A percentile compares a stretch with the other conserved stretches of the same genome.
Conservation (phyloP, 768 basidiomycete genomes). For the Pulveroboletus sp. region DNA sequence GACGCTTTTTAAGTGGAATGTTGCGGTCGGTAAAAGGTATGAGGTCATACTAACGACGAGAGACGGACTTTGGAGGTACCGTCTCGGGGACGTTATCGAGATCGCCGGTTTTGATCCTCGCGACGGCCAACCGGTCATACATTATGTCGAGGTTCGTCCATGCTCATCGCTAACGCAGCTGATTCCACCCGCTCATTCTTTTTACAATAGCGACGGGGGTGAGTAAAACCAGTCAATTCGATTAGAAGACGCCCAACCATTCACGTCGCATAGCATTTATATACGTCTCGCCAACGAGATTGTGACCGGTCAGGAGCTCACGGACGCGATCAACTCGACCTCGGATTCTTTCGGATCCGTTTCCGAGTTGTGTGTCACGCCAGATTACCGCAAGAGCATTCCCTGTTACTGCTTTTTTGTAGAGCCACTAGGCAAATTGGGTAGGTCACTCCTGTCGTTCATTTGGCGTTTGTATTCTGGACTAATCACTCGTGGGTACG, state of each 20-base stretch:
- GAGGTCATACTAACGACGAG: slow-evolving; percentile 24
- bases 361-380: slow-evolving; percentile 21
- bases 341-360: slow-evolving; percentile 16
- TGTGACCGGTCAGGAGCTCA: slow-evolving; percentile 21
- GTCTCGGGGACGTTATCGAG: slow-evolving; percentile 20
- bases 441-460: not conserved
- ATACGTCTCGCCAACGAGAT: slow-evolving; percentile 23
- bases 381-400: slow-evolving; percentile 15
- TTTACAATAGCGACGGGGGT: slow-evolving; percentile 18
- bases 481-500: not conserved
- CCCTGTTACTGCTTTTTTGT: slow-evolving; percentile 22
- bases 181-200: not conserved
- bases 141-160: slow-evolving; percentile 20
- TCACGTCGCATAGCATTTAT: not conserved
- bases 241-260: not conserved
- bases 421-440: slow-evolving; percentile 7
- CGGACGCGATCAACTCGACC: slow-evolving; percentile 11
- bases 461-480: not conserved
- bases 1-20: slow-evolving; percentile 16
- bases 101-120: slow-evolving; percentile 21
- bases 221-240: not conserved
- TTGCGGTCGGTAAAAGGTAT: slow-evolving; percentile 14
- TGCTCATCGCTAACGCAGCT: not conserved
- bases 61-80: slow-evolving; percentile 24
- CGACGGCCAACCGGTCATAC: slow-evolving; percentile 21